phyloP scores from a whole-genome alignment of 208 protist genomes.

The Wallacemonas collosoma region DNA sequence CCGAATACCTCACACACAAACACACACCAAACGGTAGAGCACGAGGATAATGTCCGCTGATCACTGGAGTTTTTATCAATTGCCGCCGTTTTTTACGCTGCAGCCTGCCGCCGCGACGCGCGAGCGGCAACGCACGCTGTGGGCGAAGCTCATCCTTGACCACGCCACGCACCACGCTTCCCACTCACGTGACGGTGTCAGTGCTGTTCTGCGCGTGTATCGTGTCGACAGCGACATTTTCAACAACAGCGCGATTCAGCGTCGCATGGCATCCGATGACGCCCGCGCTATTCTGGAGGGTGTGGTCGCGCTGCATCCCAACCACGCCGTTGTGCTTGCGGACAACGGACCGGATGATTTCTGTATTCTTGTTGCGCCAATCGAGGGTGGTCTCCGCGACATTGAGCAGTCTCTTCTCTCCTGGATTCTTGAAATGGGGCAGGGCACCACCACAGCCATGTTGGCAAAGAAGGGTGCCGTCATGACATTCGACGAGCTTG shows the following conservation, averaged over 20 bases:
- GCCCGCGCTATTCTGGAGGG: constrained; percentile 66
- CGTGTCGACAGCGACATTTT: constrained; percentile 75
- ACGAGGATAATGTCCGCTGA: constrained; percentile 34
- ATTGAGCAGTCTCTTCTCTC: constrained; percentile 71
- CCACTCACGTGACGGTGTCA: constrained; percentile 16
- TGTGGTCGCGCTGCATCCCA: constrained; percentile 57
- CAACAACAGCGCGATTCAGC: constrained; percentile 58
- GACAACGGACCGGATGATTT: constrained; percentile 37
- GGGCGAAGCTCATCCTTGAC: constrained; percentile 71
- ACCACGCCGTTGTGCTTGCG: constrained; percentile 50
- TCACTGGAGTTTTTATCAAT: constrained; percentile 80
- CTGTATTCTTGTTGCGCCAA: constrained; percentile 75
- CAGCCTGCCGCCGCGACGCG: constrained; percentile 66
- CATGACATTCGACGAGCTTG: constrained; percentile 90
- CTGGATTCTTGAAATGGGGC: constrained; percentile 79
- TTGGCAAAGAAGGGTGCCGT: constrained; percentile 78
- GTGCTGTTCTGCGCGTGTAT: constrained; percentile 68
- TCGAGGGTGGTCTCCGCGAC: constrained; percentile 60
- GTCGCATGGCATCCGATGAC: constrained; percentile 53
- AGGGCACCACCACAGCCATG: constrained; percentile 76
- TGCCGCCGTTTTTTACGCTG: constrained; percentile 87
- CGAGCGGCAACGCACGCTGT: constrained; percentile 60
- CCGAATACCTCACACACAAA: not conserved
- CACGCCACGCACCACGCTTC: constrained; percentile 73
- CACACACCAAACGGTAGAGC: constrained; percentile 4